Evolutionary conservation across 1,284 basidiomycete genomes (phyloP).

Genomic region (Sphaerobolus stellatus): DNA sequence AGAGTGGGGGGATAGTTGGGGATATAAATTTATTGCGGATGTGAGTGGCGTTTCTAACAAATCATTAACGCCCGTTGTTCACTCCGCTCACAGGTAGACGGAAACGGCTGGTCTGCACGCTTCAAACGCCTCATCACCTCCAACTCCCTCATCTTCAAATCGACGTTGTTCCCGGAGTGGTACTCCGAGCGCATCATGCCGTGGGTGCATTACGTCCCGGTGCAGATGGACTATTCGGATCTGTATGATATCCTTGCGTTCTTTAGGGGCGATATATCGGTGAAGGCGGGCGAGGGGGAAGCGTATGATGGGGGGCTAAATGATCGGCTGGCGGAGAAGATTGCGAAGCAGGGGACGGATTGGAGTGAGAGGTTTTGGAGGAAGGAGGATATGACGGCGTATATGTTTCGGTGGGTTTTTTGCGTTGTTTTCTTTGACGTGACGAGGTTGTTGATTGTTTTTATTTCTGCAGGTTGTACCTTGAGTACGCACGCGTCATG

Average conservation of each 20-base stretch:
- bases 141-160: constrained; percentile 62
- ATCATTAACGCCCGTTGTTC: neutral
- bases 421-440: neutral
- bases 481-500: constrained; percentile 54
- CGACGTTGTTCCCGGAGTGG: constrained; percentile 35
- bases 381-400: constrained; percentile 62
- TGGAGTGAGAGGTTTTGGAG: constrained; percentile 67
- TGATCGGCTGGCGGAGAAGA: constrained; percentile 54
- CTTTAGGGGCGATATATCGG: constrained; percentile 43
- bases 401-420: constrained; percentile 53
- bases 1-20: constrained; percentile 45
- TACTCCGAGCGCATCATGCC: constrained; percentile 31
- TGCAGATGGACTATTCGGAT: constrained; percentile 35
- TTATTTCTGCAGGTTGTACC: constrained; percentile 16
- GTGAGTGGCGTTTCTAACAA: constrained; percentile 39
- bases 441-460: neutral
- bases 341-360: constrained; percentile 52
- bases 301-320: constrained; percentile 20
- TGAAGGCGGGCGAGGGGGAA: neutral
- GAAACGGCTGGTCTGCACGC: constrained; percentile 68
- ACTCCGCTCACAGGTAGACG: constrained; percentile 47
- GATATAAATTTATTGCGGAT: constrained; percentile 65
- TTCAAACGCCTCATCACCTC: constrained; percentile 66
- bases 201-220: constrained; percentile 64
- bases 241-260: constrained; percentile 49